Conservation (phyloP, 352 stramenopile genomes). For the Phytophthora pseudosyringae region DNA sequence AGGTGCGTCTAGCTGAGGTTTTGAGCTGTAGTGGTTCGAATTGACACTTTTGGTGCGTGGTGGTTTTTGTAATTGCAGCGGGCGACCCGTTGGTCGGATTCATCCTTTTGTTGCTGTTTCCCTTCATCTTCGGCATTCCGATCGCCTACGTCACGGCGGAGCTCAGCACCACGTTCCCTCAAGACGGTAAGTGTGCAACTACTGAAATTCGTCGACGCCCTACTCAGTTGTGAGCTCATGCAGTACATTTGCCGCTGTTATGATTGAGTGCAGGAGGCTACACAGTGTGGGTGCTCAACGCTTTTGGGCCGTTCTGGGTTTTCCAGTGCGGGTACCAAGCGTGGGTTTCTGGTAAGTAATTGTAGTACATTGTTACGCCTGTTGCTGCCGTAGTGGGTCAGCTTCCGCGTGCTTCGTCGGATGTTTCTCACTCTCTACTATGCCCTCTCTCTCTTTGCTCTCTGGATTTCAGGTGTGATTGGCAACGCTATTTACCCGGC, state of each 20-base stretch:
- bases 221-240: neutral
- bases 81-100: slow-evolving; percentile 78
- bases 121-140: slow-evolving; percentile 91
- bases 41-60: neutral
- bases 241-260: slow-evolving; percentile 22
- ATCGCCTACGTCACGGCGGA: slow-evolving; percentile 94
- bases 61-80: slow-evolving; percentile 23
- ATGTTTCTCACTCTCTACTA: too few species aligned
- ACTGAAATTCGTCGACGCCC: neutral
- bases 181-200: slow-evolving; percentile 48
- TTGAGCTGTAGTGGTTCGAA: neutral
- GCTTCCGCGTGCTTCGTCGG: too few species aligned
- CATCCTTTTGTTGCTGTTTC: slow-evolving; percentile 86
- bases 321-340: slow-evolving; percentile 82
- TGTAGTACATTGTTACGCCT: too few species aligned
- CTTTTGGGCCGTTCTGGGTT: slow-evolving; percentile 90
- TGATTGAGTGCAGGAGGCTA: slow-evolving; percentile 50
- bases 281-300: slow-evolving; percentile 92
- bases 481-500: slow-evolving; percentile 95
- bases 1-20: slow-evolving; percentile 14
- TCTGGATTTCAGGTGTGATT: slow-evolving; percentile 45
- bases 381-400: too few species aligned
- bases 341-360: slow-evolving; percentile 76
- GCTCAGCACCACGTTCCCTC: slow-evolving; percentile 90
- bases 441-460: too few species aligned